Conservation (phyloP, 1,139 yeast genomes). For the Magnusiomyces tetraspermus region DNA sequence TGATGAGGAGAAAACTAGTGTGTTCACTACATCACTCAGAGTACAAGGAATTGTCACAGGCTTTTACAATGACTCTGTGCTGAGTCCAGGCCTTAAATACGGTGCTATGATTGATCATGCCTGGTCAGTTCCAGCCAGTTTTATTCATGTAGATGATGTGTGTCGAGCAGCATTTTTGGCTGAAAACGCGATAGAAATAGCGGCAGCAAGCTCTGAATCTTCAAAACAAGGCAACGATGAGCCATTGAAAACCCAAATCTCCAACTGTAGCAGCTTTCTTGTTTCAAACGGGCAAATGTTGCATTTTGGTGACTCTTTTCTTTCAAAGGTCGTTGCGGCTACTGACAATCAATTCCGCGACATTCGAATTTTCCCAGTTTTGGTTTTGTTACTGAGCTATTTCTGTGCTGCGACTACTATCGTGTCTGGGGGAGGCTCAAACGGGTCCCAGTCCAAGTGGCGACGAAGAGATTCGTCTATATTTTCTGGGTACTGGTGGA, state of each 20-base stretch:
- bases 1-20: neutral
- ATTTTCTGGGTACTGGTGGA: conserved; percentile 15
- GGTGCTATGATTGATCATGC: conserved; percentile 24
- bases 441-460: conserved; percentile 9
- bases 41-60: conserved; percentile 27
- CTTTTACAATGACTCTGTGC: conserved; percentile 25
- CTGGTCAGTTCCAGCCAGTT: conserved; percentile 21
- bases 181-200: conserved; percentile 20
- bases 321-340: neutral
- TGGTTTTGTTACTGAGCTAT: conserved; percentile 10
- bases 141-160: conserved; percentile 30
- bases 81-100: conserved; percentile 22
- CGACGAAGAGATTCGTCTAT: conserved; percentile 12
- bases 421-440: conserved; percentile 4
- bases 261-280: conserved; percentile 11
- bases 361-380: conserved; percentile 12
- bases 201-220: neutral
- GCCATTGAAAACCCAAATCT: neutral
- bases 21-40: neutral
- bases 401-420: neutral
- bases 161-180: conserved; percentile 24
- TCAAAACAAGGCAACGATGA: conserved; percentile 1
- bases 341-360: neutral
- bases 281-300: conserved; percentile 13
- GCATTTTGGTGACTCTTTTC: conserved; percentile 8